A percentile compares a stretch with the other conserved stretches of the same genome.
Conservation (phyloP, 108 stramenopile genomes). For the Skeletonema tropicum region DNA sequence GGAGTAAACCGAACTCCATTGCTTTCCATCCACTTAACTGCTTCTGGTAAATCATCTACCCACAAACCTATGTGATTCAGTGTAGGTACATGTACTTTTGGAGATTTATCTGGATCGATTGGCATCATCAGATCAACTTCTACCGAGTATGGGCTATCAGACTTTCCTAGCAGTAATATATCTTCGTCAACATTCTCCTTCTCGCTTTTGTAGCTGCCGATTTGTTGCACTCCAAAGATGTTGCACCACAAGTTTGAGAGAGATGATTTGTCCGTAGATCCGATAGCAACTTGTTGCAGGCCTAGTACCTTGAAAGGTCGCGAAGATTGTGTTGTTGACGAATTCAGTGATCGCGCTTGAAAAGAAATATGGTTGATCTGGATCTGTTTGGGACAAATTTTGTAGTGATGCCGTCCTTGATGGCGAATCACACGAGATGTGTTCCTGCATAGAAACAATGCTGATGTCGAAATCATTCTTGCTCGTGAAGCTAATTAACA, state of each 20-base stretch:
- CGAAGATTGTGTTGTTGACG: neutral
- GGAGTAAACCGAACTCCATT: conserved; percentile 61
- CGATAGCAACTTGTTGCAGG: conserved; percentile 96
- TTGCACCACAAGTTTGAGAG: conserved; percentile 86
- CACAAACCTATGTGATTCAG: conserved; percentile 98
- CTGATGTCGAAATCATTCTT: neutral
- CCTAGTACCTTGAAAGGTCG: conserved; percentile 91
- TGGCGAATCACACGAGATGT: neutral
- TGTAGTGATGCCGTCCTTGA: too few species aligned
- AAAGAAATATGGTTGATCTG: too few species aligned
- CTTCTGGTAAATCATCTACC: conserved; percentile 90
- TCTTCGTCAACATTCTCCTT: conserved; percentile 98
- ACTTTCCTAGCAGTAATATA: conserved; percentile 83
- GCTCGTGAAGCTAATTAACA: neutral
- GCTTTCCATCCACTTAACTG: conserved; percentile 85
- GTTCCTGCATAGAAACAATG: neutral
- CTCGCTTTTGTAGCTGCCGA: conserved; percentile 67
- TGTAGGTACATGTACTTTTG: conserved; percentile 91
- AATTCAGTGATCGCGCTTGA: neutral
- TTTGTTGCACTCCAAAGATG: conserved; percentile 79
- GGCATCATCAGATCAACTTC: conserved; percentile 99
- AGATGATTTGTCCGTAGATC: conserved; percentile 65
- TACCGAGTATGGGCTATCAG: conserved; percentile 67
- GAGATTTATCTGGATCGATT: conserved; percentile 76
- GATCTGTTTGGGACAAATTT: too few species aligned